Evolutionary conservation across 2,329 filamentous ascomycete species (phyloP), one percentile per base, ranked within the genome.

Genomic region (Aspergillus fumigatus): DNA sequence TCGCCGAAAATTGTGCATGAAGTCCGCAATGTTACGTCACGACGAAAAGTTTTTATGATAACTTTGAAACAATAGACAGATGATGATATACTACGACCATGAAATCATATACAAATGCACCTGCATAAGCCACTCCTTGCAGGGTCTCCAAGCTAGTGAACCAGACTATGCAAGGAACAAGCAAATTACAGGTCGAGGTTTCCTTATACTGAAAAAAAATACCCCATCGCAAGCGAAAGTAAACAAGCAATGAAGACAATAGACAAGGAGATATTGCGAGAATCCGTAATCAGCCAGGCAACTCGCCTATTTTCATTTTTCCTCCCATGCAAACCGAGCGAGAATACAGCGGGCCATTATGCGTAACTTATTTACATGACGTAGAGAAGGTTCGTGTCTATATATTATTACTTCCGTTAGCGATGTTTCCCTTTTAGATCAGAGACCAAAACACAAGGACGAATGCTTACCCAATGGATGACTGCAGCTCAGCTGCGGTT

Each of bases 401-500:
- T 88, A 60, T 54, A 58, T 48, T 5, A 49, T 32, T 35, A 35
- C 17, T 25, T 17, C 48, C 54, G 62, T 65, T 60, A 66, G 64
- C 59, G 59, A 48, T 32, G 29, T 19, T 21, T 11, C 14, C 43
- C 48, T 45, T 45, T 27, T 21, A 38, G 47, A 53, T 55, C 51
- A 50, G 38, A 57, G 19, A 48, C 41, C 29, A 21, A 21, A 50
- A 51, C 51, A 35, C 23, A 29, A 25, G 40, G 25, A 17, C 2
- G 11, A 21, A 11, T 35, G 77, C 87, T 78, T 86, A 97, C 93
- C 92, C 69, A 99, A 79, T 38, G 94, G 94, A 76, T 99, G 94
- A 74, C 92, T 96, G 78, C 90, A 93, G 70, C 92, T 97, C 63
- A 99, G 79, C 80, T 99, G 94, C 52, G 94, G 94, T 79, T 96